These are phyloP conservation scores for Botryotinia narcissicola DNA, from an alignment of 2,329 filamentous ascomycete genomes.

Conservation along the genomic window DNA sequence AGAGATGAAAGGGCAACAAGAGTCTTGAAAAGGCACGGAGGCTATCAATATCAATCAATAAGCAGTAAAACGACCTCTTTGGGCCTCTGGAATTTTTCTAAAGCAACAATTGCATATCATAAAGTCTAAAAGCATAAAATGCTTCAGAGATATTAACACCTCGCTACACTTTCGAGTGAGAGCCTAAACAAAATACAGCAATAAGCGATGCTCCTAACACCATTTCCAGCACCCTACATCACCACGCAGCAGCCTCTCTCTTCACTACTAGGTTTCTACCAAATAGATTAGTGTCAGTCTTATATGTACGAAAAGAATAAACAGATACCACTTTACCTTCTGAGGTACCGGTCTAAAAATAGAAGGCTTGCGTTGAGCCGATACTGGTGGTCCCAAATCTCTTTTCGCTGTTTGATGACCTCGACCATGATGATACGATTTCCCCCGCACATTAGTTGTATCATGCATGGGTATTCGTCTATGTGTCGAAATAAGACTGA, in stretches of 20 bases:
- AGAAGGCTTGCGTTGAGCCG: neutral
- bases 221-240: neutral
- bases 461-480: neutral
- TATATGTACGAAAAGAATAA: too few species aligned
- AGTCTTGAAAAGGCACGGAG: neutral
- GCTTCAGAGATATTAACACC: neutral
- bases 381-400: neutral
- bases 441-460: accelerated
- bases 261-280: neutral
- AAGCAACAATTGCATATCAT: neutral
- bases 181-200: neutral
- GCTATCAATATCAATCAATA: neutral
- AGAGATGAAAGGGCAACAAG: neutral
- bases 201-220: neutral
- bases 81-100: too few species aligned
- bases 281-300: neutral
- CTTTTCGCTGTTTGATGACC: neutral
- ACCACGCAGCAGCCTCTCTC: neutral
- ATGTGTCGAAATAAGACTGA: neutral
- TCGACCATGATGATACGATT: neutral
- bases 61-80: neutral
- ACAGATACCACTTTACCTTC: neutral
- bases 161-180: neutral
- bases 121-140: neutral
- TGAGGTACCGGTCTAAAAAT: neutral